These are phyloP conservation scores for Diplocarpon mali DNA, from an alignment of 2,329 filamentous ascomycete genomes.

Conservation along the genomic window DNA sequence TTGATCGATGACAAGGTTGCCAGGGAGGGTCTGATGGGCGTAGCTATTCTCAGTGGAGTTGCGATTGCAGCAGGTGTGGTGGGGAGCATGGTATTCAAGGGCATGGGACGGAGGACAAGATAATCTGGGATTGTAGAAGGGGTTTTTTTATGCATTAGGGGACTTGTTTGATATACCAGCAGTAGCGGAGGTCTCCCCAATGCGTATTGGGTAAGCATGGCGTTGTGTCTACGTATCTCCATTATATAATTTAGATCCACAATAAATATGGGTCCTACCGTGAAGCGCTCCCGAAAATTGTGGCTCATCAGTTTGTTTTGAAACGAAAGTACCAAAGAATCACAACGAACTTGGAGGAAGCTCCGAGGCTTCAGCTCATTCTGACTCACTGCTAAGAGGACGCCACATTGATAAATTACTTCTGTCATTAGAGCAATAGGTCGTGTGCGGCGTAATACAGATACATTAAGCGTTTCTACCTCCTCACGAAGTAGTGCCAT, in stretches of 20 bases:
- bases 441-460: neutral
- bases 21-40: conserved; percentile 85
- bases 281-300: neutral
- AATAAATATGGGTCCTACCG: too few relatives aligned
- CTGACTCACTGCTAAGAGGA: neutral
- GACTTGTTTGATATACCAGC: conserved; percentile 20
- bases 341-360: neutral
- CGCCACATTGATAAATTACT: neutral
- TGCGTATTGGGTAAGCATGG: too few relatives aligned
- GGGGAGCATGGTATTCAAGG: conserved; percentile 75
- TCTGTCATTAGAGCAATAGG: neutral
- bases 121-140: conserved; percentile 5
- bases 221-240: too few relatives aligned
- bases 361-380: neutral
- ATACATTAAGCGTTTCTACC: neutral
- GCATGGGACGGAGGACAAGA: conserved; percentile 45
- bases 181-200: neutral
- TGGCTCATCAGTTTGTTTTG: neutral
- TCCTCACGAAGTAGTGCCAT: too few relatives aligned
- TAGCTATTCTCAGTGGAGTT: conserved; percentile 87
- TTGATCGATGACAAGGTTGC: conserved; percentile 95
- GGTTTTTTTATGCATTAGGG: neutral
- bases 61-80: conserved; percentile 90
- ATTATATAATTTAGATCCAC: too few relatives aligned
- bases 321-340: neutral